Evolutionary conservation across 495 filamentous ascomycete species (phyloP), one percentile per base, ranked within the genome.

Genomic region (Lentithecium fluviatile): DNA sequence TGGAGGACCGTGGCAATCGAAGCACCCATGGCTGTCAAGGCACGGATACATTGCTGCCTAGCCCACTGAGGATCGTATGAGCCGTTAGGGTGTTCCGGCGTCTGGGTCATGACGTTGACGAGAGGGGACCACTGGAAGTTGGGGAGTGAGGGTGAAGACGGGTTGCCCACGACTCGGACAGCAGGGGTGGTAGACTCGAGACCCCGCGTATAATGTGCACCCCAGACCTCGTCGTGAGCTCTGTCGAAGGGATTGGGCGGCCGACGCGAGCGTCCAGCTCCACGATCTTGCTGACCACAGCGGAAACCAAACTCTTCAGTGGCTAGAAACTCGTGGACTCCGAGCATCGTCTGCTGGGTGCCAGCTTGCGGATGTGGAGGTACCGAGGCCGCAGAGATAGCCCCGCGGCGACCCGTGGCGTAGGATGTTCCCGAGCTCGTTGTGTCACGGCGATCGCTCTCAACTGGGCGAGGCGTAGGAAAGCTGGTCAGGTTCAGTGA

Each of bases 301-400:
- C 52, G 52, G 38, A 45, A 42, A 10, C 34, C 52, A 15, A 43
- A 55, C 15, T 55, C 52, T 38, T 55, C 32, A 11, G 43, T 36
- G 36, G 25, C 21, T 2, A 19, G 17, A 11, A 11, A 11, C 38
- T 55, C 52, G 36, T 36, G 34, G 12, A 55, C 17, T 11, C 23
- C 19, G 19, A 13, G n/a, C 19, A 55, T 42, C 11, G n/a, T 55
- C 36, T 52, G 12, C 15, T 36, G 26, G 29, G 15, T 15, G 50
- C 10, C 37, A 6, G 29, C 6, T 15, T 12, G 11, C 21, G 46
- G 19, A 25, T 49, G 21, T 23, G 5, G 8, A 6, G 23, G 3
- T 10, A 32, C 29, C 3, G 32, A 23, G 46, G 8, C 23, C 26
- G 6, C 7, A 7, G 23, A 19, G 46, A 19, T 17, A 24, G 10